phyloP scores from a whole-genome alignment of 306 rosid genomes.

The Quercus cerris region DNA sequence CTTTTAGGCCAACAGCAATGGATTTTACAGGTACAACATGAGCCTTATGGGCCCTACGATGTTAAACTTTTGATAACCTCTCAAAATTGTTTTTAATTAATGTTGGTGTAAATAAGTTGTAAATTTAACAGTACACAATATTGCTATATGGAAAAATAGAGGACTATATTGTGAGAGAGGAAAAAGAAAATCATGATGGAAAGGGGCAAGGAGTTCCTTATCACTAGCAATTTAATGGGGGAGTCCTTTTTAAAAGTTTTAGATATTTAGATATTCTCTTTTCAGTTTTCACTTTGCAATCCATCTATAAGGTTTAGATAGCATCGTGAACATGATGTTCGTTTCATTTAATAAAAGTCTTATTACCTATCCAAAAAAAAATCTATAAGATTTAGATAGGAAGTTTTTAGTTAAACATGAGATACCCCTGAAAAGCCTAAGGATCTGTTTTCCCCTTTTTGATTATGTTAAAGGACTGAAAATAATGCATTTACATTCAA shows the following conservation, averaged over 20 bases:
- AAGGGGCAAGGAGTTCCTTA: background rate
- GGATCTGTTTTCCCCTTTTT: background rate
- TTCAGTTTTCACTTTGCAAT: background rate
- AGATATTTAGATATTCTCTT: background rate
- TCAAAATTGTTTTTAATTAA: background rate
- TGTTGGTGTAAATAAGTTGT: background rate
- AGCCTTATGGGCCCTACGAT: background rate
- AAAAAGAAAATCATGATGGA: background rate
- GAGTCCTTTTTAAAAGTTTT: background rate
- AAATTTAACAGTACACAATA: background rate
- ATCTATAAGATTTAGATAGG: background rate
- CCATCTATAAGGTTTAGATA: background rate
- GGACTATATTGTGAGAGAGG: background rate
- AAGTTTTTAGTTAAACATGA: background rate
- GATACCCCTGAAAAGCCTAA: background rate
- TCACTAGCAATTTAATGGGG: background rate
- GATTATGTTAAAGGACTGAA: background rate
- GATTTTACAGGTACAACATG: conserved; percentile 78
- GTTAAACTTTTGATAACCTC: conserved; percentile 1
- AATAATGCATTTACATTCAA: background rate
- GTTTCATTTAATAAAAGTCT: no score
- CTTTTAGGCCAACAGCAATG: conserved; percentile 78
- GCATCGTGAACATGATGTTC: no score
- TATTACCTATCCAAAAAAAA: no score
- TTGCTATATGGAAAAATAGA: background rate